phyloP scores from a whole-genome alignment of 2,329 filamentous ascomycete species.

The Trichoderma endophyticum region DNA sequence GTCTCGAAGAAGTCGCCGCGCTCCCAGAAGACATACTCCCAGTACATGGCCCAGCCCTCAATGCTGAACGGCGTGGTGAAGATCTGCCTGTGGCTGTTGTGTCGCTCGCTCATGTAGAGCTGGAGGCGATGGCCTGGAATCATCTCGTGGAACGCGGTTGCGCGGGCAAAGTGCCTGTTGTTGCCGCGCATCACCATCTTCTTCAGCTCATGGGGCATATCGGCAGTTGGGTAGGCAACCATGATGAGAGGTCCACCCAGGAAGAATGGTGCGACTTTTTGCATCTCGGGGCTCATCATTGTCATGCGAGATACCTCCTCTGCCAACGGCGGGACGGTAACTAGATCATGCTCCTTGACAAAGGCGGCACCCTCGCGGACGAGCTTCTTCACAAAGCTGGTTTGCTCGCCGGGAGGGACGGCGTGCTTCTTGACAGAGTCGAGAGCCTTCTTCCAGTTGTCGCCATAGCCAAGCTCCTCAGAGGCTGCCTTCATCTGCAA shows the following conservation, averaged over 20 bases:
- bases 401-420: slow-evolving; percentile 53
- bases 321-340: slow-evolving; percentile 53
- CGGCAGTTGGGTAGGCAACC: slow-evolving; percentile 53
- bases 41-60: slow-evolving; percentile 61
- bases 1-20: slow-evolving; percentile 48
- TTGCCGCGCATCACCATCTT: slow-evolving; percentile 60
- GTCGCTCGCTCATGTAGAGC: slow-evolving; percentile 45
- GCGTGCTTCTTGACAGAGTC: slow-evolving; percentile 55
- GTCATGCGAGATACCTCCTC: slow-evolving; percentile 53
- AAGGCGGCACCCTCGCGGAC: slow-evolving; percentile 50
- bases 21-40: slow-evolving; percentile 58
- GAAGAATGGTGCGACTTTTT: slow-evolving; percentile 59
- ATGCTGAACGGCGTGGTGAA: slow-evolving; percentile 58
- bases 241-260: slow-evolving; percentile 53
- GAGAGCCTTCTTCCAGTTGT: slow-evolving; percentile 51
- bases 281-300: slow-evolving; percentile 53
- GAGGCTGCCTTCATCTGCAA: slow-evolving; percentile 52
- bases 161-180: slow-evolving; percentile 54
- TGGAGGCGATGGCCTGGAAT: slow-evolving; percentile 58
- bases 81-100: slow-evolving; percentile 47
- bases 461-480: slow-evolving; percentile 43
- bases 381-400: slow-evolving; percentile 49
- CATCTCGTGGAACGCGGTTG: slow-evolving; percentile 61
- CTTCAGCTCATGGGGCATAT: slow-evolving; percentile 53
- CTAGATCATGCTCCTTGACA: slow-evolving; percentile 51